A percentile compares a stretch with the other conserved stretches of the same genome.
Evolutionary conservation across 805 yeast species (phyloP).

Genomic region (Wilhelminamyces savonicus): DNA sequence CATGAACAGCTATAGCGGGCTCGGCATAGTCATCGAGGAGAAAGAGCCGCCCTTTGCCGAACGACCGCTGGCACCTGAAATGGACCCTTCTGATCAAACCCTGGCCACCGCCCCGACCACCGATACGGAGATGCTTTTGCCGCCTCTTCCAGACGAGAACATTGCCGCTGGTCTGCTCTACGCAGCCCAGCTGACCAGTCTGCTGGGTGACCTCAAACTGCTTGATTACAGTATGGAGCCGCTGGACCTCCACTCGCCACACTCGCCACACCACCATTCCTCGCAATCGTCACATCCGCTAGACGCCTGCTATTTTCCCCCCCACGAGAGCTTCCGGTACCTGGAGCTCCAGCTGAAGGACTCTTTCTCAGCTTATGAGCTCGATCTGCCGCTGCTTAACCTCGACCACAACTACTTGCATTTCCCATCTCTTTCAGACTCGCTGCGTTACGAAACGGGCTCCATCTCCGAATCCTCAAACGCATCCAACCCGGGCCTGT

Average conservation of each 20-base stretch:
- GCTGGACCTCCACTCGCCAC: not conserved
- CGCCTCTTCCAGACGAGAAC: conserved; percentile 15
- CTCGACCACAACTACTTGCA: conserved; percentile 9
- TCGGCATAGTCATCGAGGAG: conserved; percentile 13
- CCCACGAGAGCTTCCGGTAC: conserved; percentile 2
- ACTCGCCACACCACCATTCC: conserved; percentile 2
- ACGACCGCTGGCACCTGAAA: not conserved
- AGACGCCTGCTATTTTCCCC: conserved; percentile 1
- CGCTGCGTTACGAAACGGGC: conserved; percentile 3
- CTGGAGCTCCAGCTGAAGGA: conserved; percentile 5
- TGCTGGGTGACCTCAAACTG: too few relatives aligned
- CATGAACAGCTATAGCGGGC: conserved; percentile 9
- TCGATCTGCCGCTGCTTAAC: conserved; percentile 19
- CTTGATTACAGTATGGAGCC: too few relatives aligned
- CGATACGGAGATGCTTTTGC: conserved; percentile 13
- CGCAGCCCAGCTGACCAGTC: too few relatives aligned
- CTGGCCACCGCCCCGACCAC: conserved; percentile 9
- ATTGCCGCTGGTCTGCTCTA: conserved; percentile 2
- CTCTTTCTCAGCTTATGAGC: conserved; percentile 14
- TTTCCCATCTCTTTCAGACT: conserved; percentile 7
- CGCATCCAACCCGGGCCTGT: conserved; percentile 1
- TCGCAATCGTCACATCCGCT: conserved; percentile 1
- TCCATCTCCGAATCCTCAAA: conserved; percentile 1
- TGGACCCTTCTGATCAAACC: conserved; percentile 2
- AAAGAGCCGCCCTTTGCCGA: conserved; percentile 8